These are phyloP conservation scores for Schizophyllum commune DNA, from an alignment of 1,284 basidiomycete genomes.

Conservation along the genomic window DNA sequence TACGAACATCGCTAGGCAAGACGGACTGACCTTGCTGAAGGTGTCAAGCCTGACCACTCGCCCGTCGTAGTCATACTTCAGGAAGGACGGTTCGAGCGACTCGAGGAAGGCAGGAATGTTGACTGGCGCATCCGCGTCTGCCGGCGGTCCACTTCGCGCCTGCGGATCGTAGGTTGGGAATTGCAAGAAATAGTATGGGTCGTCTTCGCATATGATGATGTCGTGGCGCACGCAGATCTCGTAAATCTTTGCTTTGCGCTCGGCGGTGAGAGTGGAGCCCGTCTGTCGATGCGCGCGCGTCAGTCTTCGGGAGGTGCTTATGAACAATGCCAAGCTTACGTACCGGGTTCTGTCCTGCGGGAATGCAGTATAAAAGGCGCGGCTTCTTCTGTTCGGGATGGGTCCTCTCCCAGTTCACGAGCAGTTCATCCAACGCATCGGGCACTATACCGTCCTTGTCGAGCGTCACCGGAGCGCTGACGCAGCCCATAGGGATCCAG, in stretches of 20 bases:
- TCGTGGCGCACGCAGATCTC: constrained; percentile 46
- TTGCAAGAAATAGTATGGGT: constrained; percentile 79
- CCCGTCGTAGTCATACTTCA: constrained; percentile 69
- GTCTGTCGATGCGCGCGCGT: constrained; percentile 47
- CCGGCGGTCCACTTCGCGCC: constrained; percentile 22
- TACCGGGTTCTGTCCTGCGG: not conserved
- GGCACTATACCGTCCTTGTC: constrained; percentile 48
- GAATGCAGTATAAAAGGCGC: constrained; percentile 21
- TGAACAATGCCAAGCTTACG: not conserved
- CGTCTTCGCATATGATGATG: constrained; percentile 46
- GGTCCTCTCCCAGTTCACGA: constrained; percentile 37
- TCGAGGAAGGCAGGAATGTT: constrained; percentile 36
- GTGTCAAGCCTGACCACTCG: constrained; percentile 75
- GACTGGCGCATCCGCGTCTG: constrained; percentile 9
- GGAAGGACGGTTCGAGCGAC: constrained; percentile 59
- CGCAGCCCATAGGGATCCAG: not conserved
- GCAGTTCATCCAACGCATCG: constrained; percentile 38
- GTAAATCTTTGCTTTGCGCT: constrained; percentile 48
- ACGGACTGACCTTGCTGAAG: constrained; percentile 59
- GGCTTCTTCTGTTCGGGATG: constrained; percentile 4
- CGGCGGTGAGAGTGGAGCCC: constrained; percentile 38
- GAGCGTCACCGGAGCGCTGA: not conserved
- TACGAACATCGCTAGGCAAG: not conserved
- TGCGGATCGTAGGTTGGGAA: constrained; percentile 44
- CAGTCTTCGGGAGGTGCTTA: constrained; percentile 22